phyloP scores from a whole-genome alignment of 176 grass and related monocot species.

The Rhynchospora breviuscula region DNA sequence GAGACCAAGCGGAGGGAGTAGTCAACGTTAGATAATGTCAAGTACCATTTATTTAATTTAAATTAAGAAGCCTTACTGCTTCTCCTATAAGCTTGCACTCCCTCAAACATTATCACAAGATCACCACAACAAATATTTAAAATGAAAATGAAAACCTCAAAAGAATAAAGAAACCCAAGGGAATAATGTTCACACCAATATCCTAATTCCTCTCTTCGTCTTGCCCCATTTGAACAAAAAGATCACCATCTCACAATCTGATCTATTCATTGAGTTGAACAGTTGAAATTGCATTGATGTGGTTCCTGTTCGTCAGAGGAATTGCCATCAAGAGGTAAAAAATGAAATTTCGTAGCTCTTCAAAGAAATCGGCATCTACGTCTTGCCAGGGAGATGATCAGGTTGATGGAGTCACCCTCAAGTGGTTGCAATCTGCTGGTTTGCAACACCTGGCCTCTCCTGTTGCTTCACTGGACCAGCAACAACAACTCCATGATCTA shows the following conservation, averaged over 20 bases:
- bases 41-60: background rate
- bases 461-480: slow-evolving; percentile 23
- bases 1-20: background rate
- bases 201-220: background rate
- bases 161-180: background rate
- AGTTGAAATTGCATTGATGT: background rate
- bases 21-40: slow-evolving; percentile 19
- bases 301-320: background rate
- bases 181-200: background rate
- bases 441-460: slow-evolving; percentile 45
- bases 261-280: background rate
- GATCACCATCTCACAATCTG: background rate
- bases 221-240: background rate
- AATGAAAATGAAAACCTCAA: background rate
- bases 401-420: slow-evolving; percentile 38
- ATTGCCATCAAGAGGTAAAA: background rate
- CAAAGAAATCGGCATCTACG: background rate
- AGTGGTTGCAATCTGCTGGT: slow-evolving; percentile 46
- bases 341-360: slow-evolving; percentile 20
- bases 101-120: slow-evolving; percentile 4
- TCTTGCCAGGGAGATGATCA: background rate
- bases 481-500: slow-evolving; percentile 23
- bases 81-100: slow-evolving; percentile 13
- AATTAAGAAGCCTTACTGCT: slow-evolving; percentile 21
- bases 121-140: background rate